Conservation (phyloP, 2,329 filamentous ascomycete genomes). For the Ophiocordyceps robertsii region DNA sequence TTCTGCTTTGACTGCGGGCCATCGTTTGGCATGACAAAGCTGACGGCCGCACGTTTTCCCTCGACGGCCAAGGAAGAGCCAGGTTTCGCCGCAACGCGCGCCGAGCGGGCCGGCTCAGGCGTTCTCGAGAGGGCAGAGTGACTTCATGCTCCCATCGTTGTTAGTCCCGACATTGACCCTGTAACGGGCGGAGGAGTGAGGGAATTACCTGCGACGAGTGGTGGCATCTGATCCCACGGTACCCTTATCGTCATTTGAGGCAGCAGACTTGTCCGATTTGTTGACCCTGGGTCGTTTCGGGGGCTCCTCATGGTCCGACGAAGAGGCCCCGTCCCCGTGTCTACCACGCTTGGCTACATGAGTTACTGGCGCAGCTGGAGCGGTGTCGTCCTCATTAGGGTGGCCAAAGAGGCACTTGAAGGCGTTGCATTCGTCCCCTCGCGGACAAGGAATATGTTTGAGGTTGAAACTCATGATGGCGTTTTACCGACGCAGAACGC, state of each 20-base stretch:
- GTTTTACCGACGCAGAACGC: background rate
- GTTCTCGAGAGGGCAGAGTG: no score
- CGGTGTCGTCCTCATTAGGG: constrained; percentile 16
- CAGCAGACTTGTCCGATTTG: background rate
- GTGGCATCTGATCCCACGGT: constrained; percentile 6
- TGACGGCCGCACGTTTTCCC: background rate
- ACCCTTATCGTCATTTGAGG: background rate
- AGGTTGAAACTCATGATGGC: constrained; percentile 24
- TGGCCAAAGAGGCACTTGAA: constrained; percentile 39
- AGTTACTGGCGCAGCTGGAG: background rate
- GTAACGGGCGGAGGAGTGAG: constrained; percentile 9
- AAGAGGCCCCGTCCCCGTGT: background rate
- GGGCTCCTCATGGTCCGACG: constrained; percentile 10
- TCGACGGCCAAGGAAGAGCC: background rate
- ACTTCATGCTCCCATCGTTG: no score
- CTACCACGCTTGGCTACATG: background rate
- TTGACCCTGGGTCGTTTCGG: constrained; percentile 17
- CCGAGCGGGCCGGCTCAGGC: no score
- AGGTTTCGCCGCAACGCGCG: no score
- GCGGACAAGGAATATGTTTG: constrained; percentile 37
- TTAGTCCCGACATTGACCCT: no score
- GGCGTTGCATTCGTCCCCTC: constrained; percentile 31
- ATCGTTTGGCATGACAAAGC: background rate
- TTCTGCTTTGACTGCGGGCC: constrained; percentile 7
- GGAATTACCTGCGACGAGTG: constrained; percentile 19